phyloP scores from a whole-genome alignment of 2,329 filamentous ascomycete species.

The Pseudogymnoascus sp. region DNA sequence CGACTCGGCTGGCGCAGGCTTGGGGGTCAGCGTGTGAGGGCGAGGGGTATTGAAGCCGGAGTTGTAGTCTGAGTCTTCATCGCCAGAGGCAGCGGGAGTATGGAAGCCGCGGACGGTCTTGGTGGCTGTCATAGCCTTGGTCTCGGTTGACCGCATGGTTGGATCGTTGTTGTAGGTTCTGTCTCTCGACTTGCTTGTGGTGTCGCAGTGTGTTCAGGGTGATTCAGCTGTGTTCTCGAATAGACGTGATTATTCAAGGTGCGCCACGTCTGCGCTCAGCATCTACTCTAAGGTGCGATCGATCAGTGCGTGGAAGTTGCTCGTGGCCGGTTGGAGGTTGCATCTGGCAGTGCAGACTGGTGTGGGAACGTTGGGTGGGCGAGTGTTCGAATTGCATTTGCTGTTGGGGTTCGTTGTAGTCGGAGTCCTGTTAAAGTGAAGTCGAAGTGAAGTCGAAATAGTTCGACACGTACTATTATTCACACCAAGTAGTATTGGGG shows the following conservation, averaged over 20 bases:
- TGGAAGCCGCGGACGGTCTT: constrained; percentile 29
- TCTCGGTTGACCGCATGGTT: constrained; percentile 1
- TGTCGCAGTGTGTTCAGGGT: neutral
- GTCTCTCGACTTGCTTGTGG: neutral
- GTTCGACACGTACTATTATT: neutral
- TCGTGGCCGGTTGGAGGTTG: constrained; percentile 25
- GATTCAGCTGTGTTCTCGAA: neutral
- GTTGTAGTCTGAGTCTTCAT: constrained; percentile 46
- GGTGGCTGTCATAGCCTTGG: constrained; percentile 20
- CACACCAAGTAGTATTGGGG: neutral
- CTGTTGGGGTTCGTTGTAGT: neutral
- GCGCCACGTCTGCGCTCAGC: constrained; percentile 30
- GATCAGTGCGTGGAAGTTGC: constrained; percentile 29
- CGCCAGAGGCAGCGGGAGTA: constrained; percentile 39
- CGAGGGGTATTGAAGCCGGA: constrained; percentile 34
- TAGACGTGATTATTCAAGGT: constrained; percentile 24
- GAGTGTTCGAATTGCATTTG: constrained; percentile 3
- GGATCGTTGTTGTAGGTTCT: neutral
- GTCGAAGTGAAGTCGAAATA: constrained; percentile 3
- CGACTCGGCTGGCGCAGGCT: constrained; percentile 28
- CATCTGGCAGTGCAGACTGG: constrained; percentile 21
- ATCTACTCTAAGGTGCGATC: constrained; percentile 29
- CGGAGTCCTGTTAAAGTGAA: neutral
- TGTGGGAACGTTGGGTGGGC: neutral
- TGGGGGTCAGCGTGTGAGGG: constrained; percentile 13